Conservation (phyloP, 164 flowering plant species). For the Warburgia ugandensis region DNA sequence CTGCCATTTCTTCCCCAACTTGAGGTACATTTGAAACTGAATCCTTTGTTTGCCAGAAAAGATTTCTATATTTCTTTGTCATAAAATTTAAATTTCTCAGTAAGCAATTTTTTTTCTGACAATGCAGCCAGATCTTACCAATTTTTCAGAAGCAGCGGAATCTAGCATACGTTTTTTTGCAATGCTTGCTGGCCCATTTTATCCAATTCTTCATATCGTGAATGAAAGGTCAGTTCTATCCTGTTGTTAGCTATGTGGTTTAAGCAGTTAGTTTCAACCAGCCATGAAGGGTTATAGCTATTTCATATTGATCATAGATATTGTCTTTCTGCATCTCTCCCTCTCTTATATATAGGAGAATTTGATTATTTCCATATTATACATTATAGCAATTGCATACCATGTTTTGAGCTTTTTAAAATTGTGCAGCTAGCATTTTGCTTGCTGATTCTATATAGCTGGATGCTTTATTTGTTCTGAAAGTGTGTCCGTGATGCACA, state of each 20-base stretch:
- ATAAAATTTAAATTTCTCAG: neutral
- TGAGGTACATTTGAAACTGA: slow-evolving; percentile 53
- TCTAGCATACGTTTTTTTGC: slow-evolving; percentile 65
- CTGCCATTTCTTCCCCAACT: slow-evolving; percentile 74
- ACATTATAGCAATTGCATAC: no score
- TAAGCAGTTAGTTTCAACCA: neutral
- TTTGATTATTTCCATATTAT: no score
- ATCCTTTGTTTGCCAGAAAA: no score
- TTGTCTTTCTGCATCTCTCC: no score
- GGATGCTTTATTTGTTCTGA: no score
- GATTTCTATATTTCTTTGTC: neutral
- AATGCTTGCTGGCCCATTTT: slow-evolving; percentile 89
- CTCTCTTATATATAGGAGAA: no score
- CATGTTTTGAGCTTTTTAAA: no score
- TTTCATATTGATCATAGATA: no score
- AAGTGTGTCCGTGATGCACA: no score
- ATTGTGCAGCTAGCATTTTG: no score
- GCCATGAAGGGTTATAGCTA: neutral
- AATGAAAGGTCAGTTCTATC: slow-evolving; percentile 57
- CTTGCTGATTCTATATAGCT: no score
- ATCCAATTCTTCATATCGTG: slow-evolving; percentile 69
- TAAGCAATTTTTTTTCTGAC: neutral
- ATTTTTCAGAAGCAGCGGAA: slow-evolving; percentile 60
- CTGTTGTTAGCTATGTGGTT: neutral
- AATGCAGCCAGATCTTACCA: slow-evolving; percentile 62